Evolutionary conservation across 1,284 basidiomycete genomes (phyloP).

Genomic region (Chiua sp.): DNA sequence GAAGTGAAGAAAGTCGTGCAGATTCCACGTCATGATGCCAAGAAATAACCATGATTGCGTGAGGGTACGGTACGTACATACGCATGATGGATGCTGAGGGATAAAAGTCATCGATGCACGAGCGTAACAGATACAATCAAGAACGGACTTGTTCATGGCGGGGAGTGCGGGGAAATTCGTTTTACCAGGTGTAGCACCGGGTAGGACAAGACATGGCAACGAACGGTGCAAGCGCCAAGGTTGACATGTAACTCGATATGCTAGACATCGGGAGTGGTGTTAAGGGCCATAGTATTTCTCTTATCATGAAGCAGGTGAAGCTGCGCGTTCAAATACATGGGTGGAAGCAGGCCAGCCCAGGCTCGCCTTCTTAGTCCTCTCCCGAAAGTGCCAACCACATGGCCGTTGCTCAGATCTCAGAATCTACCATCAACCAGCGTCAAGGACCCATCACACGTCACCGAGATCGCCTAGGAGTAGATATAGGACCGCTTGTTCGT

Average conservation of each 20-base stretch:
- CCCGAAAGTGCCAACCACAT: slow-evolving; percentile 25
- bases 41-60: slow-evolving; percentile 20
- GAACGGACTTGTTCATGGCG: slow-evolving; percentile 10
- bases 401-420: slow-evolving; percentile 46
- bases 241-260: slow-evolving; percentile 6
- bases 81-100: slow-evolving; percentile 43
- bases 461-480: slow-evolving; percentile 92
- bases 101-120: slow-evolving; percentile 39
- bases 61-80: slow-evolving; percentile 33
- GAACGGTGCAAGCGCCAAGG: slow-evolving; percentile 1
- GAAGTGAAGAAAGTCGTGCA: slow-evolving; percentile 14
- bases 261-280: slow-evolving; percentile 23
- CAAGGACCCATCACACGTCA: slow-evolving; percentile 89
- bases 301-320: slow-evolving; percentile 36
- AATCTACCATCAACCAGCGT: slow-evolving; percentile 87
- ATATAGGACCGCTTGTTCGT: slow-evolving; percentile 93
- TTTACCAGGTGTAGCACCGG: slow-evolving; percentile 25
- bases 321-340: slow-evolving; percentile 27
- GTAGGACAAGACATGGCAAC: slow-evolving; percentile 7
- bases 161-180: slow-evolving; percentile 19
- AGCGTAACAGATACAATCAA: slow-evolving; percentile 34
- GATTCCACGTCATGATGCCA: slow-evolving; percentile 24
- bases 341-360: slow-evolving; percentile 24
- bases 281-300: slow-evolving; percentile 35
- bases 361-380: slow-evolving; percentile 20